A percentile compares a stretch with the other conserved stretches of the same genome.
phyloP scores from a whole-genome alignment of 768 basidiomycete genomes.

The Tricholoma sp. region DNA sequence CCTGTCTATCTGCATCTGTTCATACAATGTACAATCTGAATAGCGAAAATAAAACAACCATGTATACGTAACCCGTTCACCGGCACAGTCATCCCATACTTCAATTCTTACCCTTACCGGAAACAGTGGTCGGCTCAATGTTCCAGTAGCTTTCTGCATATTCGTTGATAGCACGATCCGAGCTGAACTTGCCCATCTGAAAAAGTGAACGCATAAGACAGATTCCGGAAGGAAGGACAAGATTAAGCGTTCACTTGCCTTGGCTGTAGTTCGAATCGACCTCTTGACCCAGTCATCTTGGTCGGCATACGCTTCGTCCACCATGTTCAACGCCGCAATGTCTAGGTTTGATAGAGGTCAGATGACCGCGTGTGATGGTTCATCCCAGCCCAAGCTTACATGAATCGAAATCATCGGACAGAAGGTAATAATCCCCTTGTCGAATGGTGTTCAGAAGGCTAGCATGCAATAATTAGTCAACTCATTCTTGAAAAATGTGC shows the following conservation, averaged over 20 bases:
- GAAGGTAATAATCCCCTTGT: slow-evolving; percentile 71
- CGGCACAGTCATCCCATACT: neutral
- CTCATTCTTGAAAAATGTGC: slow-evolving; percentile 13
- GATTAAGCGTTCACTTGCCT: slow-evolving; percentile 31
- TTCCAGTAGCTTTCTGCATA: slow-evolving; percentile 91
- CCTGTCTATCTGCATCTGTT: too few species aligned
- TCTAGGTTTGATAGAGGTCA: slow-evolving; percentile 49
- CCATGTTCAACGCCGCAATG: slow-evolving; percentile 77
- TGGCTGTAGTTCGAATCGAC: slow-evolving; percentile 77
- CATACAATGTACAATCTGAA: too few species aligned
- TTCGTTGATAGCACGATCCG: slow-evolving; percentile 87
- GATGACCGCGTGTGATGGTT: neutral
- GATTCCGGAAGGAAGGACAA: neutral
- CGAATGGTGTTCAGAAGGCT: slow-evolving; percentile 74
- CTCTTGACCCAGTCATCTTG: slow-evolving; percentile 89
- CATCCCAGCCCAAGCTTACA: slow-evolving; percentile 42
- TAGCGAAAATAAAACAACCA: too few species aligned
- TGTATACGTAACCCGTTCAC: too few species aligned
- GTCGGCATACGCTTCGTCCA: slow-evolving; percentile 85
- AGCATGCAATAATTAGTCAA: slow-evolving; percentile 12
- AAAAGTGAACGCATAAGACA: too few species aligned
- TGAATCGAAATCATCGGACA: slow-evolving; percentile 93
- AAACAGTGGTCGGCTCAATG: slow-evolving; percentile 44
- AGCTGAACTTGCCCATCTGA: slow-evolving; percentile 96
- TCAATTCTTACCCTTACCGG: slow-evolving; percentile 8